Evolutionary conservation across 495 filamentous ascomycete species (phyloP).

Genomic region (Astrothelium subdiscretum): DNA sequence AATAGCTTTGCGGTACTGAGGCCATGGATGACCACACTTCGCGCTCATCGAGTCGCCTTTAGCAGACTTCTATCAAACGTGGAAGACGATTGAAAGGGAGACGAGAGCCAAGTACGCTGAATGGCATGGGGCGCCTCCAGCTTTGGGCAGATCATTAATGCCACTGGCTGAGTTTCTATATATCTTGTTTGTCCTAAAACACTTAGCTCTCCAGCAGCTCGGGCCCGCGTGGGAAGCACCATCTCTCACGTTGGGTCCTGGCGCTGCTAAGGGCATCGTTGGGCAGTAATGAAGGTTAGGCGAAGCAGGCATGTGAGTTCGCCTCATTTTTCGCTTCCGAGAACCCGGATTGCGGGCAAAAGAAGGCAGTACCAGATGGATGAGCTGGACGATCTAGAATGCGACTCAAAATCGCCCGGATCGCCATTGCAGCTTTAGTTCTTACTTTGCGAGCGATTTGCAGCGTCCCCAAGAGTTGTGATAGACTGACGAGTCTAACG

Average conservation of each 20-base stretch:
- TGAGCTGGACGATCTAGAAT: background rate
- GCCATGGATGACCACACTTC: background rate
- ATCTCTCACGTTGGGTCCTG: background rate
- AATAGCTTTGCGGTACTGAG: conserved; percentile 16
- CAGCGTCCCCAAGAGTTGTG: too few relatives aligned
- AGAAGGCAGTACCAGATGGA: background rate
- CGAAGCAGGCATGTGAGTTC: background rate
- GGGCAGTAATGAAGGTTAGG: background rate
- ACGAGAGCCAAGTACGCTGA: background rate
- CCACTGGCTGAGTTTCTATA: background rate
- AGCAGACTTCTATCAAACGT: background rate
- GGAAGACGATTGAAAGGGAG: background rate
- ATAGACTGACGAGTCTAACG: background rate
- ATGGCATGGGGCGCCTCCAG: background rate
- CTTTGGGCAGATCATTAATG: background rate
- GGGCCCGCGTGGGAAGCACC: background rate
- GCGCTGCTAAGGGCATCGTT: background rate
- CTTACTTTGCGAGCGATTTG: background rate
- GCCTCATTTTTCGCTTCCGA: background rate
- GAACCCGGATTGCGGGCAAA: background rate
- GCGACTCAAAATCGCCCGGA: background rate
- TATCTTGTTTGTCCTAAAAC: background rate
- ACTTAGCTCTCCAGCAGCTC: background rate
- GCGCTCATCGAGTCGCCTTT: background rate
- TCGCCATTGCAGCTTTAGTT: background rate